phyloP scores from a whole-genome alignment of 139 green algal genomes.

The Micractinium conductrix region DNA sequence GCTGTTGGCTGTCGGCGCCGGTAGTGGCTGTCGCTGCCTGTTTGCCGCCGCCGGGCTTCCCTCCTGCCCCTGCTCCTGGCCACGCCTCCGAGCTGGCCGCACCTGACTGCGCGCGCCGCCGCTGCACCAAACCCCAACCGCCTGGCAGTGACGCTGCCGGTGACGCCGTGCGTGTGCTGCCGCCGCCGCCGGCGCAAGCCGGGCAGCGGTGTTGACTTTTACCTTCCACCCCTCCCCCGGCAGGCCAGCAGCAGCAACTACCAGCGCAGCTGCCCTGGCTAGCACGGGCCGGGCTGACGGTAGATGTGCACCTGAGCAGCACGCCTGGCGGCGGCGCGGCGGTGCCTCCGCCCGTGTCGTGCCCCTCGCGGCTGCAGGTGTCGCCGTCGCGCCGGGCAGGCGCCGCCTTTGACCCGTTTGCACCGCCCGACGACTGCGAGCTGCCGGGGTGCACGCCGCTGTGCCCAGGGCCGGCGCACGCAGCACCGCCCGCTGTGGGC shows the following conservation, averaged over 20 bases:
- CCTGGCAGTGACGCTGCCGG: too few relatives aligned
- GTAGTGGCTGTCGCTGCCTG: too few relatives aligned
- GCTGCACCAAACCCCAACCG: too few relatives aligned
- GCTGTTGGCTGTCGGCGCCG: too few relatives aligned
- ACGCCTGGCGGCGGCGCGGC: not conserved
- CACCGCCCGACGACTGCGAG: not conserved
- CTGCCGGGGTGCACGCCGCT: constrained; percentile 14
- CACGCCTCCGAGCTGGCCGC: too few relatives aligned
- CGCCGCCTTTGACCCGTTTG: constrained; percentile 16
- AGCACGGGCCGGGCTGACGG: not conserved
- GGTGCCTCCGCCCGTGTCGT: not conserved
- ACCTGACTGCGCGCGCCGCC: not conserved
- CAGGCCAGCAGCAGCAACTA: not conserved
- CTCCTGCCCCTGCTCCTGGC: too few relatives aligned
- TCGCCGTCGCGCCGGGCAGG: not conserved
- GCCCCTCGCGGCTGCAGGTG: constrained; percentile 18
- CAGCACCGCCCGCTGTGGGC: constrained; percentile 5
- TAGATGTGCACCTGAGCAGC: not conserved
- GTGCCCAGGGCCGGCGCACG: not conserved
- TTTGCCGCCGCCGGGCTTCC: too few relatives aligned
- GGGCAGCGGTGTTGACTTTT: too few relatives aligned
- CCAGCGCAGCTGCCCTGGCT: too few relatives aligned
- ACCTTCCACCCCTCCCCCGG: not conserved
- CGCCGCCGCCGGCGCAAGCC: too few relatives aligned
- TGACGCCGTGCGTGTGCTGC: too few relatives aligned